A percentile compares a stretch with the other conserved stretches of the same genome.
Conservation (phyloP, 192 early-diverging fungal genomes). For the Obelidium mucronatum region DNA sequence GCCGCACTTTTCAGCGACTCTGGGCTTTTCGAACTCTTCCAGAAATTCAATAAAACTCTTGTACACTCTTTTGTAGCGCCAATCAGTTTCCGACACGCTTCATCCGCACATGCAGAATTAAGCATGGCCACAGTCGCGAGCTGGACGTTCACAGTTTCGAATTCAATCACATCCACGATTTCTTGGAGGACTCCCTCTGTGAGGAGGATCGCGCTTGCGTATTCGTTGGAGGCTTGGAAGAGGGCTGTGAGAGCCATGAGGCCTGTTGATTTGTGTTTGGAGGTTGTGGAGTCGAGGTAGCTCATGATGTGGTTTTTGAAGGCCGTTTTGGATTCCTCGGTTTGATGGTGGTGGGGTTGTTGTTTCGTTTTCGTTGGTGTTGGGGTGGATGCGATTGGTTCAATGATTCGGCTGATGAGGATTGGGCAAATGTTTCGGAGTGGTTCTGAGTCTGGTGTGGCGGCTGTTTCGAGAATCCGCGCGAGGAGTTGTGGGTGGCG, state of each 20-base stretch:
- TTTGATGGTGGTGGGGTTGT: conserved; percentile 15
- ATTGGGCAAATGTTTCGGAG: conserved; percentile 18
- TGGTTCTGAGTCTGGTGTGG: neutral
- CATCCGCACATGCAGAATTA: conserved; percentile 66
- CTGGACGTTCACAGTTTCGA: conserved; percentile 73
- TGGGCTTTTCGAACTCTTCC: neutral
- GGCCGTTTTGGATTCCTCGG: conserved; percentile 1
- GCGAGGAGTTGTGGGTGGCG: conserved; percentile 19
- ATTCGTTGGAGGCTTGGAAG: conserved; percentile 56
- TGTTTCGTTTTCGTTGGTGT: no score
- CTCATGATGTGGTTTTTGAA: conserved; percentile 7
- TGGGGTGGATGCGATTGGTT: conserved; percentile 18
- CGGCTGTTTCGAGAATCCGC: neutral
- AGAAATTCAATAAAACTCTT: conserved; percentile 27
- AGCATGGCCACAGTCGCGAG: conserved; percentile 65
- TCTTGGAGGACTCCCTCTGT: conserved; percentile 72
- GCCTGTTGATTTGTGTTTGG: conserved; percentile 29
- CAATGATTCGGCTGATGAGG: conserved; percentile 17
- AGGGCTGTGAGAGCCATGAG: conserved; percentile 60
- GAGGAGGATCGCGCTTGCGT: conserved; percentile 55
- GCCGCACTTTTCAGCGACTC: conserved; percentile 29
- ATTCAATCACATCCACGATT: conserved; percentile 81
- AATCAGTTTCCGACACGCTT: conserved; percentile 65
- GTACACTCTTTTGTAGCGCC: conserved; percentile 30
- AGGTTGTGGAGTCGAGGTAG: conserved; percentile 25